Percentiles rank a stretch among this genome's conserved stretches.
phyloP scores from a whole-genome alignment of 306 rosid species.

The Begonia loranthoides region DNA sequence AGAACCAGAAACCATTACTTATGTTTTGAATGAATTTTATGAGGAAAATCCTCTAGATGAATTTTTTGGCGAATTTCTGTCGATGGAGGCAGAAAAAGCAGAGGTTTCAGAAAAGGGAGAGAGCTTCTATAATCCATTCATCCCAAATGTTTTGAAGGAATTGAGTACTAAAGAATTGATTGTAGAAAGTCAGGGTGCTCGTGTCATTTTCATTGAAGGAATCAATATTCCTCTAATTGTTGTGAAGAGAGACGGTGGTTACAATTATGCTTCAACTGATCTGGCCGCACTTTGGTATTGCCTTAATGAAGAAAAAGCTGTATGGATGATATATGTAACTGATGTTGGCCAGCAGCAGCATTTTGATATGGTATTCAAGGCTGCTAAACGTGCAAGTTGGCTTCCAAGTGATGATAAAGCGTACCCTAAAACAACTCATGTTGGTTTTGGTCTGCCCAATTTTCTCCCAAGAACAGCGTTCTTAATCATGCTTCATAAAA shows the following conservation, averaged over 20 bases:
- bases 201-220: conserved; percentile 63
- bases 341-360: conserved; percentile 98
- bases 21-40: no score
- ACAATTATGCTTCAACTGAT: conserved; percentile 91
- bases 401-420: conserved; percentile 39
- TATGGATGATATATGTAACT: conserved; percentile 86
- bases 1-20: no score
- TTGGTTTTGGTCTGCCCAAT: conserved; percentile 94
- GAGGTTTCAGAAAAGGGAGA: no score
- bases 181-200: conserved; percentile 83
- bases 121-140: conserved; percentile 82
- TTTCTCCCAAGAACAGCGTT: no score
- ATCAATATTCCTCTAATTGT: conserved; percentile 73
- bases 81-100: no score
- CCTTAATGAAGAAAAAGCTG: conserved; percentile 76
- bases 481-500: no score
- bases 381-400: conserved; percentile 86
- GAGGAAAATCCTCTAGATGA: no score
- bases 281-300: conserved; percentile 84
- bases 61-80: no score
- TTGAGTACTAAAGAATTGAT: conserved; percentile 48
- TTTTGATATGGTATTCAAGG: conserved; percentile 89
- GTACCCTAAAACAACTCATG: conserved; percentile 68
- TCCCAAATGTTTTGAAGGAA: conserved; percentile 58
- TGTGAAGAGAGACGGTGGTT: conserved; percentile 96